phyloP scores from a whole-genome alignment of 768 basidiomycete species.

The Xerocomellus amylosporus region DNA sequence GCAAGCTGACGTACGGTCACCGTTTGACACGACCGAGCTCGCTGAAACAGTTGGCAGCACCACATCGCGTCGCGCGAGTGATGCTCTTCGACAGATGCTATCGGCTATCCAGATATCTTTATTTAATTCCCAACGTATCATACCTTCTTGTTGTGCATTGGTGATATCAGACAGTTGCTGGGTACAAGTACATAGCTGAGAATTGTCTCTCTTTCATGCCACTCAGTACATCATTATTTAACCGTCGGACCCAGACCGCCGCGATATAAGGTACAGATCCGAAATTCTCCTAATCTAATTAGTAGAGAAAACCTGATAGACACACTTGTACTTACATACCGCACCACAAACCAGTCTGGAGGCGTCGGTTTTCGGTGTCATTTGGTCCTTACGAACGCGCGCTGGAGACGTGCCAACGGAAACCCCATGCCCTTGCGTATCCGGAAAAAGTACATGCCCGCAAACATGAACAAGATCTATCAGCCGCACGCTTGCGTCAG shows the following conservation, averaged over 20 bases:
- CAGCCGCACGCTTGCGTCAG: not conserved
- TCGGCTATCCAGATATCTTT: not conserved
- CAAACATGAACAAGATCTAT: conserved; percentile 31
- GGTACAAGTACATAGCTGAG: too few species aligned
- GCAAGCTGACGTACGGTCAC: conserved; percentile 37
- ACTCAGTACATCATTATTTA: too few species aligned
- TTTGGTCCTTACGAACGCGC: not conserved
- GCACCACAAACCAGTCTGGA: not conserved
- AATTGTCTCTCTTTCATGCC: too few species aligned
- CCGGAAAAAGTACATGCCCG: conserved; percentile 32
- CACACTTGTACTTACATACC: too few species aligned
- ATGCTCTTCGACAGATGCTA: not conserved
- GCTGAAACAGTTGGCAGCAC: conserved; percentile 41
- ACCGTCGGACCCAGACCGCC: too few species aligned
- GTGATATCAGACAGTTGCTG: not conserved
- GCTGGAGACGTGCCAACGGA: not conserved
- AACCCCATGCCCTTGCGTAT: conserved; percentile 20
- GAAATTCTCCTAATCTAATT: too few species aligned
- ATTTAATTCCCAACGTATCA: not conserved
- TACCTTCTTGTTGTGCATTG: not conserved
- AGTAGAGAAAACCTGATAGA: too few species aligned
- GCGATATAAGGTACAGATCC: too few species aligned
- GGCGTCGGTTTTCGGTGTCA: not conserved
- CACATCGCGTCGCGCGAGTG: conserved; percentile 34
- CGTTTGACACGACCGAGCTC: conserved; percentile 36